phyloP scores from a whole-genome alignment of 768 basidiomycete species.

The Mycena vulgaris region DNA sequence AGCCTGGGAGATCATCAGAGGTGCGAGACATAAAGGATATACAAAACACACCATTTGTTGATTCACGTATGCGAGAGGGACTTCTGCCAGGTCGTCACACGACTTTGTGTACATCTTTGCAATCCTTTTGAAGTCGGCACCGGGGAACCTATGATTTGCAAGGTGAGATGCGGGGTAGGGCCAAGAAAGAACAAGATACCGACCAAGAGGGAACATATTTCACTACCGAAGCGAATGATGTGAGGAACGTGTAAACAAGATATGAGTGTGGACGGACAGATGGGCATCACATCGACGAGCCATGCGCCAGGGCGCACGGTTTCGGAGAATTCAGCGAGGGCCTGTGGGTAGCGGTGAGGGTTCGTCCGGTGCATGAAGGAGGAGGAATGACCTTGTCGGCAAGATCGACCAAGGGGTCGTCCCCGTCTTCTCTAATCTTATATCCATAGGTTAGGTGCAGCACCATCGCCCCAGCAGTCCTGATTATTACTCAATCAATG shows the following conservation, averaged over 20 bases:
- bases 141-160: constrained; percentile 71
- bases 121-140: constrained; percentile 65
- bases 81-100: constrained; percentile 61
- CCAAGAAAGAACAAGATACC: too few relatives aligned
- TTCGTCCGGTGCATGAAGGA: not conserved
- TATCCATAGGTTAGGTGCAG: constrained; percentile 63
- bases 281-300: constrained; percentile 67
- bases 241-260: too few relatives aligned
- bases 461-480: constrained; percentile 62
- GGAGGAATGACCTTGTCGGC: constrained; percentile 47
- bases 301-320: constrained; percentile 60
- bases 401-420: constrained; percentile 58
- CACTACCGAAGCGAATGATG: constrained; percentile 4
- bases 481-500: constrained; percentile 18
- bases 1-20: constrained; percentile 45
- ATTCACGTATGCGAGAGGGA: constrained; percentile 62
- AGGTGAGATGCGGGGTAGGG: constrained; percentile 53
- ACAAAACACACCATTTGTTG: constrained; percentile 57
- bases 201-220: constrained; percentile 24
- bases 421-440: constrained; percentile 50
- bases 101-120: constrained; percentile 62
- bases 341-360: constrained; percentile 22
- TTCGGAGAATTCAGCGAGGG: constrained; percentile 55
- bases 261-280: constrained; percentile 45
- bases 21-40: not conserved